A percentile compares a stretch with the other conserved stretches of the same genome.
Conservation (phyloP, 2,329 filamentous ascomycete species). For the Didymella keratinophila region DNA sequence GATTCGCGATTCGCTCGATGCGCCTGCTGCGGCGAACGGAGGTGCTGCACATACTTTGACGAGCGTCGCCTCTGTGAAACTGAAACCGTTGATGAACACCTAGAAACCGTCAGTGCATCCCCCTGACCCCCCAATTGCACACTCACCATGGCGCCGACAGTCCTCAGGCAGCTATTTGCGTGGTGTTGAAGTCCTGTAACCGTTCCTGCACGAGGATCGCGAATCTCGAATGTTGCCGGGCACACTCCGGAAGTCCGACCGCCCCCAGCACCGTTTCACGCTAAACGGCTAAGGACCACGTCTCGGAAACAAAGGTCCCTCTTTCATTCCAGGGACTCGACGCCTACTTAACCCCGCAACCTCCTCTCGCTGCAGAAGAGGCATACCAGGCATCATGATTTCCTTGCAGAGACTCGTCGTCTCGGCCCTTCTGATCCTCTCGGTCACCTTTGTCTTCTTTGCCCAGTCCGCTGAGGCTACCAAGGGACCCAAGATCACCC, state of each 20-base stretch:
- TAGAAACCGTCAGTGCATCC: constrained; percentile 47
- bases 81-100: constrained; percentile 87
- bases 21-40: constrained; percentile 40
- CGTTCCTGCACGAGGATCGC: constrained; percentile 23
- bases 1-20: constrained; percentile 29
- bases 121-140: constrained; percentile 7
- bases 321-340: constrained; percentile 24
- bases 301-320: constrained; percentile 37
- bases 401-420: constrained; percentile 74
- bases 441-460: constrained; percentile 60
- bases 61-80: constrained; percentile 83
- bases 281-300: constrained; percentile 39
- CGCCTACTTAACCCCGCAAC: constrained; percentile 35
- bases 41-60: constrained; percentile 70
- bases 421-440: constrained; percentile 77
- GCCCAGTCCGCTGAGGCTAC: constrained; percentile 44
- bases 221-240: constrained; percentile 25
- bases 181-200: constrained; percentile 30
- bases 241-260: constrained; percentile 24
- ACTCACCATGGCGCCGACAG: constrained; percentile 38
- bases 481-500: constrained; percentile 90
- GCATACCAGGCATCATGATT: constrained; percentile 68
- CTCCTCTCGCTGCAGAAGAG: constrained; percentile 29
- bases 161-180: constrained; percentile 24
- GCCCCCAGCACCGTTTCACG: constrained; percentile 25